Conservation (phyloP, 2,329 filamentous ascomycete species). For the Colletotrichum agaves region DNA sequence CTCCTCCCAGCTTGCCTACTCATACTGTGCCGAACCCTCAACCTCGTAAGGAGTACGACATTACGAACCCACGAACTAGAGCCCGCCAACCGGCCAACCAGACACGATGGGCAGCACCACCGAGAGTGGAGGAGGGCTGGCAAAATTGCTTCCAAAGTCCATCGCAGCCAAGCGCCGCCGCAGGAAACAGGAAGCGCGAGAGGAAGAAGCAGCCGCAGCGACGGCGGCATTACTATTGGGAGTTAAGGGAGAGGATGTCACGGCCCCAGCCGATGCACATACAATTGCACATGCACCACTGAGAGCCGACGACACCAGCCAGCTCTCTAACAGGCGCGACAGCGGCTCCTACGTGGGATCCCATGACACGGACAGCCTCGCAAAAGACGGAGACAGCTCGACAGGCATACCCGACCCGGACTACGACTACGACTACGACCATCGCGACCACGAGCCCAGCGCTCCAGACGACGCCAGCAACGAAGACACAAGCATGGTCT, state of each 20-base stretch:
- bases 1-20: constrained; percentile 6
- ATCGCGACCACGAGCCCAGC: constrained; percentile 1
- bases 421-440: neutral
- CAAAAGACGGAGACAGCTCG: constrained; percentile 17
- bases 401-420: constrained; percentile 32
- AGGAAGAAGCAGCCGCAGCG: constrained; percentile 43
- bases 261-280: constrained; percentile 26
- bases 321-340: constrained; percentile 51
- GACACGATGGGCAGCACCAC: constrained; percentile 15
- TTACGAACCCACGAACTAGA: constrained; percentile 1
- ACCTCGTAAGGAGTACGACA: constrained; percentile 25
- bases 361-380: constrained; percentile 40
- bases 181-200: constrained; percentile 56
- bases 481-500: constrained; percentile 18
- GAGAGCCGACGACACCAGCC: constrained; percentile 44
- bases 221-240: constrained; percentile 39
- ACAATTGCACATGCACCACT: constrained; percentile 36
- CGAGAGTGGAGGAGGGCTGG: constrained; percentile 44
- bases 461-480: constrained; percentile 12
- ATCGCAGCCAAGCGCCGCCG: constrained; percentile 61
- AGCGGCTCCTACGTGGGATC: constrained; percentile 46
- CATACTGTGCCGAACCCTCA: constrained; percentile 11
- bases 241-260: constrained; percentile 33
- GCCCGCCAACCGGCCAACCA: neutral
- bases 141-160: constrained; percentile 64